Base-by-base conservation (phyloP, 305 asterid species). In the Salvia sclarea region DNA sequence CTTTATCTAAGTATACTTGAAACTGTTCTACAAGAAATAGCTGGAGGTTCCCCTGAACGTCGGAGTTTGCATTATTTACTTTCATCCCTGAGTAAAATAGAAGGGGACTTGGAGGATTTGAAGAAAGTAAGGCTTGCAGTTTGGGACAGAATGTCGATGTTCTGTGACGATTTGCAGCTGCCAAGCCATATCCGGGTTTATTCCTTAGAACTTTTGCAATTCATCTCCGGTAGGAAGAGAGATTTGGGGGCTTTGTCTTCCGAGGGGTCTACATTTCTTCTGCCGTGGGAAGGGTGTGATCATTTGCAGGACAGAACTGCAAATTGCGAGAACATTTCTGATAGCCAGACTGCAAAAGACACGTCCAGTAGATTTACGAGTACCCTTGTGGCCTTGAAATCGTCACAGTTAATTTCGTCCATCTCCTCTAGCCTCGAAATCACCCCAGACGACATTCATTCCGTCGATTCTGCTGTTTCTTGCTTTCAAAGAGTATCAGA, bases 231-330 rank as follows among this genome's bases (percentile, higher is more conserved):
- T 53, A 71, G 84, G 67, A 79, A 78, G 79, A 84, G 73, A 68
- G 77, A 74, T 75, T 61, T 64, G 35, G 85, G 78, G 16, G 71
- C 70, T 52, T 75, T 76, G 31, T 73, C 86, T 61, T 63, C 83
- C 4, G 85, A 80, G 56, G 75, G 76, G 44, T 69, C 72, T 18
- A 60, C 69, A 24, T 40, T 55, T 73, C 84, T 86, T 85, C 74
- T 72, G 74, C 95, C 95, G 67, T 95, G 99, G 99, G 97, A 89
- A 80, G 94, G 89, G 24, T 91, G 97, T 96, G 85, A 86, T 16
- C 78, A 84, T 79, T 60, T 72, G 63, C 85, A 76, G 38, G 82
- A 69, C 74, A 67, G 70, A 74, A 70, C 58, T 66, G 58, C 77
- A 66, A 64, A 72, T 62, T 58, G 14, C 1, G 81, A 78, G 66